Evolutionary conservation across 768 basidiomycete species (phyloP).

Genomic region (Auricularia sp.): DNA sequence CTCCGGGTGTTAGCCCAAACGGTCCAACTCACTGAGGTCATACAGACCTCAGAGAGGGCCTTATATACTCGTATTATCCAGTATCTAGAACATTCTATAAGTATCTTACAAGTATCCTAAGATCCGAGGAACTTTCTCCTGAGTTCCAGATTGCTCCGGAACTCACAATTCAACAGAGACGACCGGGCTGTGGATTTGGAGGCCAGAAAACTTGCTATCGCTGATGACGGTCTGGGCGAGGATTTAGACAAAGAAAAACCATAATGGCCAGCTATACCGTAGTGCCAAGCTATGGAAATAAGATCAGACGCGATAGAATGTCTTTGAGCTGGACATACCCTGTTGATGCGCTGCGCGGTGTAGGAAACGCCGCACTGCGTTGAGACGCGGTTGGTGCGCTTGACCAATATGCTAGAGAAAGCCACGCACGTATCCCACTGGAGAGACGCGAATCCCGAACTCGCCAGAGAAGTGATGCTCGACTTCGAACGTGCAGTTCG

Average conservation of each 20-base stretch:
- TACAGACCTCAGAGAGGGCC: too few species aligned
- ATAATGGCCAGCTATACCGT: not conserved
- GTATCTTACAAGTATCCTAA: too few species aligned
- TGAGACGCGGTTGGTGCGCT: not conserved
- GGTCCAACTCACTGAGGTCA: too few species aligned
- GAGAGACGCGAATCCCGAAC: not conserved
- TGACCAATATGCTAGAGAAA: not conserved
- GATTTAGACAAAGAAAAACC: not conserved
- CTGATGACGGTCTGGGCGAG: not conserved
- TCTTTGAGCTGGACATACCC: not conserved
- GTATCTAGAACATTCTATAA: too few species aligned
- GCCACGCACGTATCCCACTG: not conserved
- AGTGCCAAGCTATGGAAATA: not conserved
- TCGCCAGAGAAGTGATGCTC: not conserved
- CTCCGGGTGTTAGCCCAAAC: too few species aligned
- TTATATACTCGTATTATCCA: too few species aligned
- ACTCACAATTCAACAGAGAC: too few species aligned
- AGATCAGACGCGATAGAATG: not conserved
- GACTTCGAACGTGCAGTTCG: not conserved
- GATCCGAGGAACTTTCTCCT: too few species aligned
- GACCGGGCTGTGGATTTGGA: not conserved
- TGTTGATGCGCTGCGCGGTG: not conserved
- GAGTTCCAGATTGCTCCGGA: too few species aligned
- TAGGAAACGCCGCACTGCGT: not conserved
- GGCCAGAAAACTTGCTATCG: not conserved